Evolutionary conservation across 495 filamentous ascomycete genomes (phyloP).

Genomic region (Hypoxylon fragiforme): DNA sequence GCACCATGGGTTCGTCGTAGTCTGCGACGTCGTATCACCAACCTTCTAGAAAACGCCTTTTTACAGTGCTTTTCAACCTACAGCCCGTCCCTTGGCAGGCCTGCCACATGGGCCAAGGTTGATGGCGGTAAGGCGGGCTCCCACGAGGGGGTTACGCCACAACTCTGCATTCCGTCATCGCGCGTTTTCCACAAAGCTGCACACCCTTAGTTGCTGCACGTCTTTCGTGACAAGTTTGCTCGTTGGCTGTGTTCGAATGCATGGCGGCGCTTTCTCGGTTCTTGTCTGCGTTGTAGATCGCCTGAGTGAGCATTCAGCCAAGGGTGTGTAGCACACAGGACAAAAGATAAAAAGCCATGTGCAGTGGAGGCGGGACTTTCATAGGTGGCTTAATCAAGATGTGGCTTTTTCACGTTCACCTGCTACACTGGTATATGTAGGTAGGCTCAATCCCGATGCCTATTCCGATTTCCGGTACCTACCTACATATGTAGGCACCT

Average conservation of each 20-base stretch:
- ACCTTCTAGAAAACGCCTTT: slow-evolving; percentile 32
- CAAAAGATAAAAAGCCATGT: neutral
- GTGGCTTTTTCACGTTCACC: slow-evolving; percentile 14
- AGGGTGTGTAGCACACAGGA: neutral
- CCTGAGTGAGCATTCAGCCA: slow-evolving; percentile 5
- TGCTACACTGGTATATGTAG: neutral
- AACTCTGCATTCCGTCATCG: slow-evolving; percentile 35
- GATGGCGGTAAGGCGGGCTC: slow-evolving; percentile 12
- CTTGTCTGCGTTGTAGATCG: slow-evolving; percentile 27
- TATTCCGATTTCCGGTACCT: too few relatives aligned
- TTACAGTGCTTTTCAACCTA: slow-evolving; percentile 5
- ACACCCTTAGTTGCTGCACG: slow-evolving; percentile 20
- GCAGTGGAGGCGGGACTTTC: slow-evolving; percentile 2
- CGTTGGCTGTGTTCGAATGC: slow-evolving; percentile 34
- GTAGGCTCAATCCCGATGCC: too few relatives aligned
- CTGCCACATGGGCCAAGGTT: slow-evolving; percentile 27
- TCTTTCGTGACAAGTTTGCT: slow-evolving; percentile 27
- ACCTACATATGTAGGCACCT: too few relatives aligned
- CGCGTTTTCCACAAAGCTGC: slow-evolving; percentile 23
- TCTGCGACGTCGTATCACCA: slow-evolving; percentile 1
- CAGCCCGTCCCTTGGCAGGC: slow-evolving; percentile 28
- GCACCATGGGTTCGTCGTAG: slow-evolving; percentile 1
- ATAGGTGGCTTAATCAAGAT: slow-evolving; percentile 1
- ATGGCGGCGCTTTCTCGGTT: slow-evolving; percentile 42
- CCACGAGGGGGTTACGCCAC: slow-evolving; percentile 2